phyloP scores from a whole-genome alignment of 1,139 yeast species.

The Lodderomyces theae region DNA sequence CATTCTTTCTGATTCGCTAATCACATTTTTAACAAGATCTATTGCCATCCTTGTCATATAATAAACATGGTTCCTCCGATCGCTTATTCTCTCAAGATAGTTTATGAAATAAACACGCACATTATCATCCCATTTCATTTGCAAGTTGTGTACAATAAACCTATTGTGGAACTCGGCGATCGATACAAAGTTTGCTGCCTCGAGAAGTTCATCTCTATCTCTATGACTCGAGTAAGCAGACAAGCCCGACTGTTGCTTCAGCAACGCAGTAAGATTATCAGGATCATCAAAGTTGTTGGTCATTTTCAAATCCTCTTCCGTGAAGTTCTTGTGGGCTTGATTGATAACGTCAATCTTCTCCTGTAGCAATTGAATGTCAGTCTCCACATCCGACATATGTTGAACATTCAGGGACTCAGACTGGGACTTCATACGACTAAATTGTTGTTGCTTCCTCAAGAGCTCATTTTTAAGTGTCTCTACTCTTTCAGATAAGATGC shows the following conservation, averaged over 20 bases:
- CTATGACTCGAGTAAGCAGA: constrained; percentile 29
- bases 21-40: constrained; percentile 49
- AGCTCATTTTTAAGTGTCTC: constrained; percentile 46
- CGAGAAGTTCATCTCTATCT: constrained; percentile 23
- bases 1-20: constrained; percentile 20
- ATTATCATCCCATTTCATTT: constrained; percentile 74
- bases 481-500: constrained; percentile 40
- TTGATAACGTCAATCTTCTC: constrained; percentile 25
- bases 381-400: constrained; percentile 26
- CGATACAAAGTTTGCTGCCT: constrained; percentile 13
- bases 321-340: constrained; percentile 20
- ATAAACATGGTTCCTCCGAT: constrained; percentile 55
- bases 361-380: constrained; percentile 27
- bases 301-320: constrained; percentile 14
- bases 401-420: constrained; percentile 9
- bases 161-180: constrained; percentile 61
- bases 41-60: constrained; percentile 72
- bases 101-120: constrained; percentile 61
- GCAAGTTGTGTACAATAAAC: constrained; percentile 74
- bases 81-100: constrained; percentile 59
- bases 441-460: constrained; percentile 14
- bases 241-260: constrained; percentile 16
- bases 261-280: constrained; percentile 8
- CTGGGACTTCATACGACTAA: not conserved
- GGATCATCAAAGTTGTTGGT: constrained; percentile 13